Evolutionary conservation across 192 early-diverging fungal genomes (phyloP).

Genomic region (Coemansia sp.): DNA sequence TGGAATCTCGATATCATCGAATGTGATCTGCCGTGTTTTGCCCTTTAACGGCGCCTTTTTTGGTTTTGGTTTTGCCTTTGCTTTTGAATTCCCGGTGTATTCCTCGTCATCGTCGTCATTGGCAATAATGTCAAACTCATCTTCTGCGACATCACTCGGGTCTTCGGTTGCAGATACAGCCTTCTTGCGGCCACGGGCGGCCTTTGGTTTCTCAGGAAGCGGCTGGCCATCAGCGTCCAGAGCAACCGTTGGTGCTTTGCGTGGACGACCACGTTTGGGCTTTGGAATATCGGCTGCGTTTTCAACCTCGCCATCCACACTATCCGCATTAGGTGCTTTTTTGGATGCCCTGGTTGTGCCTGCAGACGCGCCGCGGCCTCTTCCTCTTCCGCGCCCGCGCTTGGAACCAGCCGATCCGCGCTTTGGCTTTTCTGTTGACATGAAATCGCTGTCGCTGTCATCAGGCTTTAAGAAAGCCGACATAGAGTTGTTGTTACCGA

Average conservation of each 20-base stretch:
- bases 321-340: conserved; percentile 10
- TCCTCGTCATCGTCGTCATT: conserved; percentile 26
- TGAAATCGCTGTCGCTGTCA: conserved; percentile 51
- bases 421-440: conserved; percentile 22
- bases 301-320: conserved; percentile 20
- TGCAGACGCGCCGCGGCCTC: conserved; percentile 25
- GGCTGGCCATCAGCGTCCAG: conserved; percentile 10
- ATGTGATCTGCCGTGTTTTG: conserved; percentile 44
- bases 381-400: conserved; percentile 37
- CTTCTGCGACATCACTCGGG: conserved; percentile 6
- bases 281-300: conserved; percentile 21
- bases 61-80: conserved; percentile 7
- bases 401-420: conserved; percentile 26
- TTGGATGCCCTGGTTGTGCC: conserved; percentile 6
- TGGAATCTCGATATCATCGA: conserved; percentile 42
- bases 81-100: conserved; percentile 14
- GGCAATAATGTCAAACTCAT: conserved; percentile 14
- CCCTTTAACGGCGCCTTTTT: conserved; percentile 34
- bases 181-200: conserved; percentile 46
- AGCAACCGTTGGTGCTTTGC: conserved; percentile 13
- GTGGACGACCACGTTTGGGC: conserved; percentile 43
- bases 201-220: conserved; percentile 28
- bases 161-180: neutral
- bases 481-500: conserved; percentile 4
- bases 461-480: conserved; percentile 8